Percentiles rank a stretch among this genome's conserved stretches.
Conservation (phyloP, 805 yeast species). For the Candida vartiovaarae region DNA sequence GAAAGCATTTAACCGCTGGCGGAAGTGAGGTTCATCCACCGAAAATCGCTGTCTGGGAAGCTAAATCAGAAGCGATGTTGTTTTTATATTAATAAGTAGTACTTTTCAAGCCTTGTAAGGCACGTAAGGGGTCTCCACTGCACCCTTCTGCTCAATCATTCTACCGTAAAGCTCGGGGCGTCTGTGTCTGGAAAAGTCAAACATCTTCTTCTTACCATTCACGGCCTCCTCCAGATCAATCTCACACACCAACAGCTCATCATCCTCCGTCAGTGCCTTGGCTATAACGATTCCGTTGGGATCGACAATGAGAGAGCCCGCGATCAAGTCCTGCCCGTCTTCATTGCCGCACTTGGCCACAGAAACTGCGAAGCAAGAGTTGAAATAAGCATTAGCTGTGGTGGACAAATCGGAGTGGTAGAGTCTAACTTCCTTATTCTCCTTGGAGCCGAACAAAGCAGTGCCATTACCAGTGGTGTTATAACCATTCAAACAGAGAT, state of each 20-base stretch:
- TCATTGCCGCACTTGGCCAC: slow-evolving; percentile 32
- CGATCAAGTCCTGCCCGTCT: slow-evolving; percentile 30
- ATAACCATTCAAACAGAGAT: slow-evolving; percentile 30
- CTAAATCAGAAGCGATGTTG: too few species aligned
- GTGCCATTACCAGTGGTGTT: slow-evolving; percentile 32
- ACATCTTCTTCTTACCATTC: slow-evolving; percentile 29
- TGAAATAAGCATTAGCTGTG: slow-evolving; percentile 29
- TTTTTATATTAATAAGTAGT: too few species aligned
- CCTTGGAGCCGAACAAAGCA: slow-evolving; percentile 26
- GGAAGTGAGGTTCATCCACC: too few species aligned
- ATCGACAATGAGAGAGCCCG: slow-evolving; percentile 30
- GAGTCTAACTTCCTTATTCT: slow-evolving; percentile 25
- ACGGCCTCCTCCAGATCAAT: slow-evolving; percentile 31
- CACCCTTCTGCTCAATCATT: slow-evolving; percentile 24
- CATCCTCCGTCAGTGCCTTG: slow-evolving; percentile 30
- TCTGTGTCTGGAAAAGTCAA: slow-evolving; percentile 31
- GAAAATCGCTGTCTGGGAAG: too few species aligned
- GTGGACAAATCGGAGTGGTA: slow-evolving; percentile 29
- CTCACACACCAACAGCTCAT: slow-evolving; percentile 27
- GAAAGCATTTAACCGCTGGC: too few species aligned
- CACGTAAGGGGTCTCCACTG: slow-evolving; percentile 18
- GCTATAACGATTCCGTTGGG: slow-evolving; percentile 30
- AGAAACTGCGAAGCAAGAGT: slow-evolving; percentile 28
- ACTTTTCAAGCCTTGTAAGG: neutral
- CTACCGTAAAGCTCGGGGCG: slow-evolving; percentile 29